Conservation (phyloP, 768 basidiomycete genomes). For the Mycena pura region DNA sequence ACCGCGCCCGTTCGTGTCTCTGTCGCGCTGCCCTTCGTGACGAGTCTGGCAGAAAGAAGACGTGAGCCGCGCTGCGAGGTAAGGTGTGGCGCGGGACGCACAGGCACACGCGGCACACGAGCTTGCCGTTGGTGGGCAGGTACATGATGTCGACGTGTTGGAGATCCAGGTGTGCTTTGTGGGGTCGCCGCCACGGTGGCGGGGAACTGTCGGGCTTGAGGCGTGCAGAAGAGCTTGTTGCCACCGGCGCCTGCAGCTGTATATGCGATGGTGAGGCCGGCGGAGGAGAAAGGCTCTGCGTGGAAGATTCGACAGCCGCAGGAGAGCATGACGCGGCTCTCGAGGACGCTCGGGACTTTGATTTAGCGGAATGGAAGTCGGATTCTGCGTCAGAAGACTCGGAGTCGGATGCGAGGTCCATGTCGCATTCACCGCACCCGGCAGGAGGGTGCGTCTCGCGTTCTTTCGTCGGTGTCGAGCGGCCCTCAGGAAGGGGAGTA, state of each 20-base stretch:
- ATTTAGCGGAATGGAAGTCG: background rate
- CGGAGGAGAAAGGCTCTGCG: too few relatives aligned
- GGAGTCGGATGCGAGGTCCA: constrained; percentile 23
- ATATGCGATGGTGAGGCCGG: too few relatives aligned
- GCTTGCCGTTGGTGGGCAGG: constrained; percentile 32
- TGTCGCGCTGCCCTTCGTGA: background rate
- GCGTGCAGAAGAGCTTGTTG: too few relatives aligned
- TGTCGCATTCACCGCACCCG: constrained; percentile 24
- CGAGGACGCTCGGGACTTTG: background rate
- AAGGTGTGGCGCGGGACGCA: constrained; percentile 29
- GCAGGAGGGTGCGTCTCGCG: constrained; percentile 17
- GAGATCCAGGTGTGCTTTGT: constrained; percentile 27
- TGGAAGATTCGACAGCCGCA: background rate
- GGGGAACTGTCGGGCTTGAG: background rate
- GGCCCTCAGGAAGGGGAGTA: background rate
- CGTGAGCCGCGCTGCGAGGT: background rate
- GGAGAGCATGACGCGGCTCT: constrained; percentile 15
- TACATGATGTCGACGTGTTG: constrained; percentile 49
- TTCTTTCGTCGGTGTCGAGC: background rate
- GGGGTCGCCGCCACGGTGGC: background rate
- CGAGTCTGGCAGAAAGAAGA: constrained; percentile 5
- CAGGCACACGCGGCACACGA: constrained; percentile 48
- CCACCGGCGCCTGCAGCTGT: too few relatives aligned
- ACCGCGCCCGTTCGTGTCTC: constrained; percentile 11
- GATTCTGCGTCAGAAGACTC: constrained; percentile 5